Evolutionary conservation across 305 asterid species (phyloP), one percentile per base, ranked within the genome.

Genomic region (Solanum hybrid): DNA sequence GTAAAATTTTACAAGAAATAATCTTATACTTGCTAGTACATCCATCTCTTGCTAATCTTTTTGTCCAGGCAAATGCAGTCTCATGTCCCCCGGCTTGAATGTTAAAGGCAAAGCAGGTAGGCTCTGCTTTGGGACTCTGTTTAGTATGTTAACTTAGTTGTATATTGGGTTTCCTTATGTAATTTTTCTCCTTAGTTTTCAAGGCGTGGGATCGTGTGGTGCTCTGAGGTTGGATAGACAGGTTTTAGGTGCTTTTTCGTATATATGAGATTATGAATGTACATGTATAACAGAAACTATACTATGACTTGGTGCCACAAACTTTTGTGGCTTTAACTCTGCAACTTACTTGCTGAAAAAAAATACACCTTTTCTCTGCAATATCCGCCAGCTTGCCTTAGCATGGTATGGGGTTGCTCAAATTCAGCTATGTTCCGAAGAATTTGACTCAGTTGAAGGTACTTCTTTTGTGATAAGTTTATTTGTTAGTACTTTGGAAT

Each of bases 1-100:
- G 98, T 94, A 96, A 92, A 94, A 93, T 37, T 92, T 93, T 93
- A 93, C 94, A 90, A 91, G 89, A 93, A 94, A 93, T 94, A 93
- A 93, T 91, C 89, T 82, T 85, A 89, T 91, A 85, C 56, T 51
- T 87, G 85, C 27, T 27, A 27, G 66, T 87, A 79, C 89, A 87
- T 79, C 89, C 89, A 87, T 31, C 73, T 87, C 79, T 75, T 73
- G 85, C 89, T 75, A 86, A 79, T 87, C 46, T 86, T 86, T 75
- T 75, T 26, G 29, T 87, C 73, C 89, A 87, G 85, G 89, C 73
- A 87, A 77, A 80, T 38, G 66, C 35, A 80, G 86, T 80, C 86
- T 80, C 66, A 22, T 79, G 85, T 56, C 46, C 17, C 29, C 66
- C 31, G 16, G 64, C 86, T 79, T 37, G 86, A 80, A 20, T 36